Evolutionary conservation across 305 asterid species (phyloP), one percentile per base, ranked within the genome.

Genomic region (Caryopteris hybrid): DNA sequence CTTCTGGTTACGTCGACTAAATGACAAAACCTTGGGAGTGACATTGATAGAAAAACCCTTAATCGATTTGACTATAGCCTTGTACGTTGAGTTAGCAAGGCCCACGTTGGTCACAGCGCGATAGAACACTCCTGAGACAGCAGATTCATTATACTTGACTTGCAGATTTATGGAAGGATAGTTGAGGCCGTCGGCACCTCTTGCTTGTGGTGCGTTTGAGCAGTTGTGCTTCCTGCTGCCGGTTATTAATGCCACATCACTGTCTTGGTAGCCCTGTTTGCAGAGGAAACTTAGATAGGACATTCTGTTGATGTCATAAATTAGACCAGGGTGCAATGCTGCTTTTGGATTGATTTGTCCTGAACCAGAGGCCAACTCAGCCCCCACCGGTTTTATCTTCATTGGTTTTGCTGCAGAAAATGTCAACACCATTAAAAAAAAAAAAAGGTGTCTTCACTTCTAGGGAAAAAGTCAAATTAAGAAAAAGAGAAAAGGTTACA

Each of bases 291-390:
- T 73, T 3, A 87, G 16, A 74, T 94, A 94, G 42, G 85, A 71
- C 14, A 62, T 45, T 1, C 60, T 22, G 58, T 81, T 74, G 3
- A 83, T 69, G 57, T 88, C 96, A 11, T 88, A 93, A 14, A 93
- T 41, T 8, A 93, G 83, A 21, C 99, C 99, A 0, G 99, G 97
- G 56, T 88, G 68, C 48, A 85, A 2, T 64, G 99, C 99, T 33
- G 31, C 61, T 27, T 1, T 74, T 0, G 96, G 99, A 76, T 81
- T 61, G 18, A 93, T 77, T 39, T 69, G 67, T 10, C 99, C 99
- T 17, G 99, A 74, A 2, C 99, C 97, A 0, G 86, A 79, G 48
- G 96, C 88, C 23, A 91, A 60, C 61, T 80, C 87, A 0, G 76
- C 90, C 5, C 79, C 95, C n/a, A 3, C 47, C 6, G 88, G 80